Conservation (phyloP, 306 rosid species). For the Rosa rugosa region DNA sequence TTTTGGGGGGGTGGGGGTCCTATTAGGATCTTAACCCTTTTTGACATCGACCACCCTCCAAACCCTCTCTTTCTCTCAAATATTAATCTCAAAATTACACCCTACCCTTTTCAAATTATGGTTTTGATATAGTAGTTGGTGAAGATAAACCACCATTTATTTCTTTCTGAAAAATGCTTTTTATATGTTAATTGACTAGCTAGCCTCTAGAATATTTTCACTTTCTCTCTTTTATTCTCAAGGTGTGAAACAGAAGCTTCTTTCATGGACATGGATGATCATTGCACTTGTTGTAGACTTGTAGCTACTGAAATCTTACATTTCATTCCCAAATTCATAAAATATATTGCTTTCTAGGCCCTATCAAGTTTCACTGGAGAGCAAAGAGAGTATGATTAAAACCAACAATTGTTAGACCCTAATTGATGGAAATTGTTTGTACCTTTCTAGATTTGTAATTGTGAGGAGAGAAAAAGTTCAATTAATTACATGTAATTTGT, state of each 20-base stretch:
- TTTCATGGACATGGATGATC: slow-evolving; percentile 40
- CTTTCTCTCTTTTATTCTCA: slow-evolving; percentile 36
- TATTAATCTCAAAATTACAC: slow-evolving; percentile 30
- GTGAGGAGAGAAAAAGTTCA: slow-evolving; percentile 28
- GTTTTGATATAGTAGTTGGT: slow-evolving; percentile 42
- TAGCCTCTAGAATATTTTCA: slow-evolving; percentile 10
- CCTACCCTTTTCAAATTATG: slow-evolving; percentile 22
- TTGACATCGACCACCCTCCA: slow-evolving; percentile 62
- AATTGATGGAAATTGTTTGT: slow-evolving; percentile 26
- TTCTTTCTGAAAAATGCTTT: slow-evolving; percentile 7
- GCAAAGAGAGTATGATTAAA: slow-evolving; percentile 33
- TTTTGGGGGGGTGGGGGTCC: slow-evolving; percentile 43
- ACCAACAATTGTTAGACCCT: slow-evolving; percentile 19
- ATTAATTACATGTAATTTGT: slow-evolving; percentile 32
- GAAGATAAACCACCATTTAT: slow-evolving; percentile 33
- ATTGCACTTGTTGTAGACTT: slow-evolving; percentile 46
- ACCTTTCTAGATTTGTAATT: slow-evolving; percentile 27
- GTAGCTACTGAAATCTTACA: slow-evolving; percentile 35
- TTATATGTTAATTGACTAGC: not conserved
- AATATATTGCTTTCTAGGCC: slow-evolving; percentile 50
- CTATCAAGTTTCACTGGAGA: slow-evolving; percentile 32
- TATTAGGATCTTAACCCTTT: slow-evolving; percentile 48
- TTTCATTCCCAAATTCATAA: slow-evolving; percentile 26
- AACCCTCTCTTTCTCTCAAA: slow-evolving; percentile 24
- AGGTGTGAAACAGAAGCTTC: slow-evolving; percentile 71